Base-by-base conservation (phyloP, 2,329 filamentous ascomycete species). In the Arthroderma sp. region DNA sequence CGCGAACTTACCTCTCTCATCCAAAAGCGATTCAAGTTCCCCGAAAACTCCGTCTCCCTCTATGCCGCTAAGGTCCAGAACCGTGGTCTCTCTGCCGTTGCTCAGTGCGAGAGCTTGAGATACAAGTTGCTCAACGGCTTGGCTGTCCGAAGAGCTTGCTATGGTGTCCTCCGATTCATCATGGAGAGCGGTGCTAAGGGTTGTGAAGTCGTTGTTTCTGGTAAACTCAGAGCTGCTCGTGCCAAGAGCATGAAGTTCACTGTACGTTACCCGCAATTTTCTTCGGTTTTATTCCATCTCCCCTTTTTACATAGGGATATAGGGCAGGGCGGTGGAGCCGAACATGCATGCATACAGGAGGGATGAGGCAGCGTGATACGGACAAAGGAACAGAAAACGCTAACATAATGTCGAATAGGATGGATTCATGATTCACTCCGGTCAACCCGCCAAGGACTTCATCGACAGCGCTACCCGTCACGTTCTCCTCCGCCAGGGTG, bases 221-320 rank as follows among this genome's bases (percentile, higher is more conserved):
- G 91, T 72, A 98, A 98, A 83, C 85, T 98, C 62, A 83, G 91
- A 68, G 91, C 91, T 70, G 91, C 91, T 65, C 87, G 91, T 78
- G 91, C 91, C 73, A 98, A 98, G 86, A 86, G 80, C 76, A 98
- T 98, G 91, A 98, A 98, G 83, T 98, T 98, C 83, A 98, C 91
- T 72, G 88, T 80, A 76, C 54, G 74, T 68, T 48, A 47, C 42
- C 34, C 38, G n/a, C n/a, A n/a, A n/a, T n/a, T n/a, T n/a, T n/a
- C 8, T 38, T 44, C 34, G 6, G 29, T 29, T 37, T 28, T 40
- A 7, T 29, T 22, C 29, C 29, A 29, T 9, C 3, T 34, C 11
- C 8, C 8, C 8, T 34, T 8, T 8, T 8, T 8, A 11, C 2
- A 9, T 34, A 34, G 8, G 11, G 32, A 3, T 34, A 8, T 11